Percentiles rank a stretch among this genome's conserved stretches.
Evolutionary conservation across 1,284 basidiomycete genomes (phyloP).

Genomic region (Moniliophthora roreri): DNA sequence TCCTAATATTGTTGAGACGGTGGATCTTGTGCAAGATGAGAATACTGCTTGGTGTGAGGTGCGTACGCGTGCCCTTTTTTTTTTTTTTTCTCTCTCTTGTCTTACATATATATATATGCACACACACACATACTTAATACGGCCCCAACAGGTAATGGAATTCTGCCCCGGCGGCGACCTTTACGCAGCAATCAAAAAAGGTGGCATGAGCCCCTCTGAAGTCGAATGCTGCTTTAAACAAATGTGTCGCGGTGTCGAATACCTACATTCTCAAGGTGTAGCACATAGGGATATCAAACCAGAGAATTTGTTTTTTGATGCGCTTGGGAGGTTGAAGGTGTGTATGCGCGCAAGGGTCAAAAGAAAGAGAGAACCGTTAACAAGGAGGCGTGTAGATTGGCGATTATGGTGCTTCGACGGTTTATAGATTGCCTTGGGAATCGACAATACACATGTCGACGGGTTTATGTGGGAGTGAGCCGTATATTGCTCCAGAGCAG

Average conservation of each 20-base stretch:
- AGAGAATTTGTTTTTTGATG: conserved; percentile 95
- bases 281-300: conserved; percentile 99
- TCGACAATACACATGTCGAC: conserved; percentile 96
- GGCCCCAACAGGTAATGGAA: too few relatives aligned
- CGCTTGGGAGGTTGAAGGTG: conserved; percentile 91
- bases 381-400: too few relatives aligned
- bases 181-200: conserved; percentile 97
- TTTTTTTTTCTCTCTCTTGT: too few relatives aligned
- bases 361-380: too few relatives aligned
- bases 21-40: conserved; percentile 98
- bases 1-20: conserved; percentile 96
- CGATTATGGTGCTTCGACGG: conserved; percentile 97
- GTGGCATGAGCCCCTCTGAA: conserved; percentile 91
- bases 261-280: conserved; percentile 94
- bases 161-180: conserved; percentile 97
- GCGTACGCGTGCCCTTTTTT: too few relatives aligned
- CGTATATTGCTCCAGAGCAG: conserved; percentile 98
- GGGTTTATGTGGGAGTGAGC: conserved; percentile 95
- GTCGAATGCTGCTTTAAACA: conserved; percentile 99
- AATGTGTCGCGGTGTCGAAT: conserved; percentile 85
- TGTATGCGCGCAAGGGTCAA: too few relatives aligned
- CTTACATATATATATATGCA: too few relatives aligned
- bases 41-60: conserved; percentile 96
- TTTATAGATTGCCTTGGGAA: conserved; percentile 98
- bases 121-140: too few relatives aligned